Conservation (phyloP, 768 basidiomycete genomes). For the Gautieria morchelliformis region DNA sequence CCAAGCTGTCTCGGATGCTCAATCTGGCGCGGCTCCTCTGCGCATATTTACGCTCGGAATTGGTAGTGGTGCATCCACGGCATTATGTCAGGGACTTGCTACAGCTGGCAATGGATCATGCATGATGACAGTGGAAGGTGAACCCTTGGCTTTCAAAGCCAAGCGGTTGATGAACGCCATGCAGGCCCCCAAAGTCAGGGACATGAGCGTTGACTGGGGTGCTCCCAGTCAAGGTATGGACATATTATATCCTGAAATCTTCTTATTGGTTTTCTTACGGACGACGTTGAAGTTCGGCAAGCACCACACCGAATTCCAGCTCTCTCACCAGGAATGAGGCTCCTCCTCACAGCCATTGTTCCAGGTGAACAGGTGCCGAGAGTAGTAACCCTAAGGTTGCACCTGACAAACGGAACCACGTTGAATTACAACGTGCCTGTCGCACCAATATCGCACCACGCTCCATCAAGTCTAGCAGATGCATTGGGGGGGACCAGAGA, state of each 20-base stretch:
- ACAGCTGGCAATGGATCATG: slow-evolving; percentile 41
- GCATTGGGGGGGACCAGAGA: slow-evolving; percentile 14
- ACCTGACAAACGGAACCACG: slow-evolving; percentile 16
- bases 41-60: no score
- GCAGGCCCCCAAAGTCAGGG: slow-evolving; percentile 33
- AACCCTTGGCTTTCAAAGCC: slow-evolving; percentile 40
- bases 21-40: slow-evolving; percentile 22
- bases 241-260: slow-evolving; percentile 13
- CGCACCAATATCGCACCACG: background rate
- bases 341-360: slow-evolving; percentile 26
- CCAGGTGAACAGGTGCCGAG: slow-evolving; percentile 16
- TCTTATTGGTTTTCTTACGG: slow-evolving; percentile 14
- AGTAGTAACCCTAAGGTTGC: slow-evolving; percentile 19
- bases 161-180: slow-evolving; percentile 43
- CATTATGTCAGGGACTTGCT: no score
- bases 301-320: slow-evolving; percentile 22
- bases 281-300: slow-evolving; percentile 19
- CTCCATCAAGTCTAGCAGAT: background rate
- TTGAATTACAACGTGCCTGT: slow-evolving; percentile 8
- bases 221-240: slow-evolving; percentile 9
- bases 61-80: no score
- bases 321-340: slow-evolving; percentile 26
- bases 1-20: slow-evolving; percentile 20
- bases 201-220: slow-evolving; percentile 44
- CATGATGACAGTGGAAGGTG: slow-evolving; percentile 35